These are phyloP conservation scores for Penicillium sp. DNA, from an alignment of 2,329 filamentous ascomycete genomes.

Conservation along the genomic window DNA sequence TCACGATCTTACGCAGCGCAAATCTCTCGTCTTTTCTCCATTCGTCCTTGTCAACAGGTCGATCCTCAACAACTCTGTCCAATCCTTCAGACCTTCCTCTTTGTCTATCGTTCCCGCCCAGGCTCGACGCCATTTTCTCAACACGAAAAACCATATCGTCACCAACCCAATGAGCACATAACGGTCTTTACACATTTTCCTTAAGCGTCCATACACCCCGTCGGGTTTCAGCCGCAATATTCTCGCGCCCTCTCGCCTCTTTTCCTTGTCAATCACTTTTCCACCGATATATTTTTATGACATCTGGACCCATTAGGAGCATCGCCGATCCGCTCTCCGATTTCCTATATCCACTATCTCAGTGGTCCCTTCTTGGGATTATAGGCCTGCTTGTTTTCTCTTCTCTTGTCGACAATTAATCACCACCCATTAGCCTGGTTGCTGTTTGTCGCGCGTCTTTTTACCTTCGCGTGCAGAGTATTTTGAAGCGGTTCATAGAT, in stretches of 20 bases:
- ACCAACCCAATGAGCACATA: conserved; percentile 44
- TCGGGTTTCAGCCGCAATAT: conserved; percentile 29
- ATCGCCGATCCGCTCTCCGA: conserved; percentile 1
- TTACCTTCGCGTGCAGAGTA: conserved; percentile 10
- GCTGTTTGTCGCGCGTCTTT: conserved; percentile 23
- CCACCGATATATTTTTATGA: conserved; percentile 30
- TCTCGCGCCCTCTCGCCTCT: conserved; percentile 24
- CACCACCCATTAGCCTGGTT: conserved; percentile 32
- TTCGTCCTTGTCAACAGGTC: conserved; percentile 15
- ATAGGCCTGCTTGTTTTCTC: conserved; percentile 20
- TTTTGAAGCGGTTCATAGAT: conserved; percentile 30
- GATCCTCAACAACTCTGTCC: conserved; percentile 3
- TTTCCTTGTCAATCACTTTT: conserved; percentile 26
- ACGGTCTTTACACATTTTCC: conserved; percentile 42
- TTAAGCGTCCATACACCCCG: conserved; percentile 31
- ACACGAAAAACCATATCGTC: conserved; percentile 33
- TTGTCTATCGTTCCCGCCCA: conserved; percentile 10
- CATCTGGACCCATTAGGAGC: conserved; percentile 8
- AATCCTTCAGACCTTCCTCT: conserved; percentile 17
- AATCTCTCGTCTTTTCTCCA: conserved; percentile 19
- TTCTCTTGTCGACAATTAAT: conserved; percentile 30
- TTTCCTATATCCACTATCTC: conserved; percentile 15
- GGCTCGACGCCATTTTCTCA: conserved; percentile 13
- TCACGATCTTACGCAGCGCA: conserved; percentile 47
- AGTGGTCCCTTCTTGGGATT: conserved; percentile 24